Conservation (phyloP, 164 flowering plant species). For the Malania oleifera region DNA sequence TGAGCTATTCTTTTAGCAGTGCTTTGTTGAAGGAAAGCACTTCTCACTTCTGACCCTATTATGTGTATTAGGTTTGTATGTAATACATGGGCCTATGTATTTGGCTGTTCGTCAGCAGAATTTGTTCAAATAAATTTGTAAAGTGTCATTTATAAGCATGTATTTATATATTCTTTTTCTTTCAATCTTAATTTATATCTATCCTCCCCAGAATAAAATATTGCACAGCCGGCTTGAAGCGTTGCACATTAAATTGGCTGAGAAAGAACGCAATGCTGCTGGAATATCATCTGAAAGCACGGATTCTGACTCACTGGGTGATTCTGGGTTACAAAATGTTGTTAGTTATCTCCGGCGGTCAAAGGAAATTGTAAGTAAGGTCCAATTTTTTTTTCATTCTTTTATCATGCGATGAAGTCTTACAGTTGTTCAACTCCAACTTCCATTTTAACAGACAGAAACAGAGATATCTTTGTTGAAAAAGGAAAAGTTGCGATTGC, state of each 20-base stretch:
- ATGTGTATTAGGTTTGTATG: no score
- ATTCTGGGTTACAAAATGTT: constrained; percentile 67
- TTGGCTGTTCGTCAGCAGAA: no score
- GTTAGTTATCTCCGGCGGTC: constrained; percentile 72
- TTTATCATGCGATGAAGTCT: background rate
- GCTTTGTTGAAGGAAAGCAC: no score
- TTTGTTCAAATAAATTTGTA: no score
- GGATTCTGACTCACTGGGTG: constrained; percentile 28
- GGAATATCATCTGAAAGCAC: constrained; percentile 36
- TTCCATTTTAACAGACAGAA: constrained; percentile 53
- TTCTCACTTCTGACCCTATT: no score
- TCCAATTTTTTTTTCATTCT: background rate
- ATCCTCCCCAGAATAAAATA: constrained; percentile 60
- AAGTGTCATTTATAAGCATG: no score
- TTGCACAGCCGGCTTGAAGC: constrained; percentile 73
- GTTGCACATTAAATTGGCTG: constrained; percentile 76
- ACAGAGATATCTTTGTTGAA: constrained; percentile 84
- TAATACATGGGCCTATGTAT: no score
- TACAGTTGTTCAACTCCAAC: background rate
- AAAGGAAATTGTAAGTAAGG: constrained; percentile 66
- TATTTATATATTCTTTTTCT: no score
- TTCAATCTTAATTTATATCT: background rate
- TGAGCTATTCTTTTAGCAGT: no score
- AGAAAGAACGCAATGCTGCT: constrained; percentile 46
- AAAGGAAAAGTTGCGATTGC: constrained; percentile 79